These are phyloP conservation scores for Quercus dentata DNA, from an alignment of 306 rosid species.

Conservation along the genomic window DNA sequence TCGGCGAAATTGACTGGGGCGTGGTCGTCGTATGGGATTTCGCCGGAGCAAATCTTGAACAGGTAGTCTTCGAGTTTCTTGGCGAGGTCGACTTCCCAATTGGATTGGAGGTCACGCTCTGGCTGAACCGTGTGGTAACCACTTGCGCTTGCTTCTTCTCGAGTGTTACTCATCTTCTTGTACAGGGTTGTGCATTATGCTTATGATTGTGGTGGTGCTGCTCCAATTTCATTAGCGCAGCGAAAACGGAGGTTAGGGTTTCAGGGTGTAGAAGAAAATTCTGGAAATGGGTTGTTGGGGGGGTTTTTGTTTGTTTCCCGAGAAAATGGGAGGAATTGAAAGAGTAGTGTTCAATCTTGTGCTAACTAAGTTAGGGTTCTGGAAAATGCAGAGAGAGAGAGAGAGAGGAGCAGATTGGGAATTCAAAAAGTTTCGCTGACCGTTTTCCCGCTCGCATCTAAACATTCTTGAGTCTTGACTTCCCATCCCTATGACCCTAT, in stretches of 20 bases:
- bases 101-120: slow-evolving; percentile 83
- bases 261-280: slow-evolving; percentile 2
- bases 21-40: slow-evolving; percentile 57
- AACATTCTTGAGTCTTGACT: no score
- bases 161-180: slow-evolving; percentile 49
- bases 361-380: no score
- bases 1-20: slow-evolving; percentile 73
- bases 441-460: slow-evolving; percentile 51
- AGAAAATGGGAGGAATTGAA: slow-evolving; percentile 9
- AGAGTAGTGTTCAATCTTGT: background rate
- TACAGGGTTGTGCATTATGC: slow-evolving; percentile 13
- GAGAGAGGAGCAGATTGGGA: background rate
- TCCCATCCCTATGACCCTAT: no score
- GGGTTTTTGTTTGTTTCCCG: slow-evolving; percentile 17
- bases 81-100: slow-evolving; percentile 97
- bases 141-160: slow-evolving; percentile 31
- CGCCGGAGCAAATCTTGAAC: slow-evolving; percentile 82
- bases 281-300: background rate
- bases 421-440: slow-evolving; percentile 27
- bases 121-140: slow-evolving; percentile 71
- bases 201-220: background rate
- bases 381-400: background rate
- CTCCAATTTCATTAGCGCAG: slow-evolving; percentile 12
- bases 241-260: slow-evolving; percentile 30
- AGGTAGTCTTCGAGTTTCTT: slow-evolving; percentile 79